A percentile compares a stretch with the other conserved stretches of the same genome.
Conservation (phyloP, 78 protist genomes). For the Dictyostelium brefeldianum region DNA sequence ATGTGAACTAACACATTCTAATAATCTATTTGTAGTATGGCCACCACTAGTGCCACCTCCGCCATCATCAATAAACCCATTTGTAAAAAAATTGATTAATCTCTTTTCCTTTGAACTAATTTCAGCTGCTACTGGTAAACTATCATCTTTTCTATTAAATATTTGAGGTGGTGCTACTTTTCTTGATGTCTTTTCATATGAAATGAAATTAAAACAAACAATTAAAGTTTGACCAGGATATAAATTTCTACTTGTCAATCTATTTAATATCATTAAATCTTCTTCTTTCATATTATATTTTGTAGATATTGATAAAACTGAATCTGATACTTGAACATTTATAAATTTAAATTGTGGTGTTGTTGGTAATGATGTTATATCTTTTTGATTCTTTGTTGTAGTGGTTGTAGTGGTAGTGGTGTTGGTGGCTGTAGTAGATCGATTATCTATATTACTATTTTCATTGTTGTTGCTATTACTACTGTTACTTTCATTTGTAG, state of each 20-base stretch:
- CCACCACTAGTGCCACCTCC: background rate
- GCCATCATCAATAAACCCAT: background rate
- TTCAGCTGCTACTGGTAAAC: too few relatives aligned
- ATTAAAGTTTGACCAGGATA: slow-evolving; percentile 55
- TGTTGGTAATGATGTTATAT: background rate
- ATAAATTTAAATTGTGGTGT: slow-evolving; percentile 24
- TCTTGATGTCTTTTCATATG: background rate
- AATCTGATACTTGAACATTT: slow-evolving; percentile 60
- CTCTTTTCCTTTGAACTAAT: background rate
- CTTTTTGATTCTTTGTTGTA: too few relatives aligned
- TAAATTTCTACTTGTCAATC: slow-evolving; percentile 19
- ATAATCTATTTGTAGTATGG: background rate
- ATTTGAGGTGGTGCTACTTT: too few relatives aligned
- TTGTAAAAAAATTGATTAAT: background rate
- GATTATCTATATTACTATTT: background rate
- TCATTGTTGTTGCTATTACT: too few relatives aligned
- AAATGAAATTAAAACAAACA: slow-evolving; percentile 25
- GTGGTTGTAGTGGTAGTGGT: background rate
- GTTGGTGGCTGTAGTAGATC: background rate
- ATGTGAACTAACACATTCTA: background rate
- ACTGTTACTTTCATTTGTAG: background rate
- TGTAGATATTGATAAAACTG: slow-evolving; percentile 57
- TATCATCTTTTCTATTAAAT: too few relatives aligned
- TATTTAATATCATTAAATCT: slow-evolving; percentile 60
- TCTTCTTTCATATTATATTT: slow-evolving; percentile 72